Base-by-base conservation (phyloP, 2,329 filamentous ascomycete species). In the Huntiella omanensis region DNA sequence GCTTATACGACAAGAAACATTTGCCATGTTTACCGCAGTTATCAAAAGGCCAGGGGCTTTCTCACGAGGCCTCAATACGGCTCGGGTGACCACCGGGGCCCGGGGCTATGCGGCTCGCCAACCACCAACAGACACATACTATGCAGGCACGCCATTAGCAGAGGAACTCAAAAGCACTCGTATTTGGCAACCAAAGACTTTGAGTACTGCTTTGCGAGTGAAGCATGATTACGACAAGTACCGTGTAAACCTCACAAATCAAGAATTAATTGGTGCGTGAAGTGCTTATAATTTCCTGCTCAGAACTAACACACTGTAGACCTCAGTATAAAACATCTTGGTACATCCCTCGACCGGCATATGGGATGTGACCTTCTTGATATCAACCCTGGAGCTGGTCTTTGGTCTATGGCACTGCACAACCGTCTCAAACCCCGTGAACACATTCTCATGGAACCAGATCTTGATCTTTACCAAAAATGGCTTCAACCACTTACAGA, bases 351-450 rank as follows among this genome's bases (percentile, higher is more conserved):
- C 13, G 64, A 74, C 33, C 71, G 75, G 39, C 79, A 91, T 59
- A 64, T 68, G 43, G 83, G 83, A 46, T 86, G 87, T 61, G 86
- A 93, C 55, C 70, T 96, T 39, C 66, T 98, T 54, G 88, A 96
- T 57, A 65, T 94, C 47, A 84, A 87, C 58, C 88, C 88, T 0
- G 86, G 86, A 11, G 64, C 65, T 1, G 84, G 86, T 6, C 46
- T 93, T 2, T 91, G 81, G 75, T 93, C 87, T 33, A 66, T 67
- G 22, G 83, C 80, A 55, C 65, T 96, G 1, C 77, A 94, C 57
- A 68, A 83, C 0, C 64, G 71, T 40, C 66, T 98, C 5, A 64
- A 84, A 55, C 88, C 88, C 4, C 77, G 85, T 48, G 77, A 74
- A 4, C 91, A 98, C 63, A 64, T 95, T 39, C 67, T 98, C 37